phyloP scores from a whole-genome alignment of 2,329 filamentous ascomycete genomes.

The Nemania abortiva region DNA sequence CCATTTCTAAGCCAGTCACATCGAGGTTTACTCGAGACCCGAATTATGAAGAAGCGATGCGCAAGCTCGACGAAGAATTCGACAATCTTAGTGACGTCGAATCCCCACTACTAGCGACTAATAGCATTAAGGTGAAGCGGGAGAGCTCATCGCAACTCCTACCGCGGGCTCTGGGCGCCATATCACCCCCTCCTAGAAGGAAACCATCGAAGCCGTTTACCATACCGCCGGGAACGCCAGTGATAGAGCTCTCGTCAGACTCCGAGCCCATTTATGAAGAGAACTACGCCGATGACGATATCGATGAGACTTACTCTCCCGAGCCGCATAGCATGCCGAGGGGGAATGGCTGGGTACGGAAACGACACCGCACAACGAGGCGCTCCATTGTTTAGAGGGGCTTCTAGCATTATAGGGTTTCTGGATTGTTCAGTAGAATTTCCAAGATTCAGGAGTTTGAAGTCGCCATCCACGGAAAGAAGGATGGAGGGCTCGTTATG shows the following conservation, averaged over 20 bases:
- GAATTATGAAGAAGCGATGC: constrained; percentile 61
- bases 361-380: constrained; percentile 35
- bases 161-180: constrained; percentile 35
- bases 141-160: constrained; percentile 26
- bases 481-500: too few relatives aligned
- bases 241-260: constrained; percentile 54
- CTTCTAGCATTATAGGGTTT: neutral
- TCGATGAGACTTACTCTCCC: constrained; percentile 54
- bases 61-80: constrained; percentile 53
- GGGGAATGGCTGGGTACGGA: constrained; percentile 43
- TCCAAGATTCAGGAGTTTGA: too few relatives aligned
- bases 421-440: too few relatives aligned
- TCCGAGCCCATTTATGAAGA: constrained; percentile 53
- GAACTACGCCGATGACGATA: constrained; percentile 56
- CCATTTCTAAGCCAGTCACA: constrained; percentile 45
- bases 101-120: constrained; percentile 7
- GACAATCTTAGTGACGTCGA: constrained; percentile 38
- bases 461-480: too few relatives aligned
- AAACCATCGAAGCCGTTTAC: constrained; percentile 41
- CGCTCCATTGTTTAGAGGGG: constrained; percentile 12
- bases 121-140: constrained; percentile 23
- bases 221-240: constrained; percentile 54
- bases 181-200: constrained; percentile 46
- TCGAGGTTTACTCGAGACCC: constrained; percentile 46
- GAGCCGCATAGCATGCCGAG: constrained; percentile 25